Evolutionary conservation across 257 asterid genomes (phyloP), one percentile per base, ranked within the genome.

Genomic region (Lantana camara): DNA sequence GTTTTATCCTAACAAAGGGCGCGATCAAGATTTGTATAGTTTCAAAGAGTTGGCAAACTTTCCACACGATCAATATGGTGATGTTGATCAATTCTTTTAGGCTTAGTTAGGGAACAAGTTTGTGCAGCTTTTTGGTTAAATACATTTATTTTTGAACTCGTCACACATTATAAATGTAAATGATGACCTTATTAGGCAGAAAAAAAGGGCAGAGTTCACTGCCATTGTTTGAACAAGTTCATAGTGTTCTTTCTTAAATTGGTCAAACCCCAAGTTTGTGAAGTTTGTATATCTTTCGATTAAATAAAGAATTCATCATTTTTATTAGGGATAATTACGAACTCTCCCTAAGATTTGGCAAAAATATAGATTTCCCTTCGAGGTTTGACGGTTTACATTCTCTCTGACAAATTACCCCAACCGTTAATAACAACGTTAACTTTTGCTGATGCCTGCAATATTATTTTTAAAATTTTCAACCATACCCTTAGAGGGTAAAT

Each of bases 41-140:
- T 30, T 5, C 6, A 20, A 5, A 9, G 60, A 37, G 34, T 20
- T 4, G 47, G 12, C 44, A 5, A 12, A 4, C 15, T 12, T 12
- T 4, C 15, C 15, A 15, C 15, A 1, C 14, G 48, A 42, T 38
- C 11, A 8, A 38, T 37, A 1, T 11, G 3, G 13, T 41, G 4
- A 14, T n/a, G 48, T 42, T 12, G 13, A 29, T 35, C 34, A 57
- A 34, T 68, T 62, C 44, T 56, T 62, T 56, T 71, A 63, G 62
- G 56, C 19, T 29, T 48, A 55, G 75, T 55, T 63, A 64, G 63
- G 53, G 51, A 55, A 46, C 15, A 44, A 47, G 27, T 24, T 5
- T 49, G 63, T 73, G 67, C 57, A 73, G 67, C 16, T 47, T 29
- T 37, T 19, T 40, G 12, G 45, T 23, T 17, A 21, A 58, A 22